These are phyloP conservation scores for Pezicula carpinea DNA, from an alignment of 2,329 filamentous ascomycete genomes.

Conservation along the genomic window DNA sequence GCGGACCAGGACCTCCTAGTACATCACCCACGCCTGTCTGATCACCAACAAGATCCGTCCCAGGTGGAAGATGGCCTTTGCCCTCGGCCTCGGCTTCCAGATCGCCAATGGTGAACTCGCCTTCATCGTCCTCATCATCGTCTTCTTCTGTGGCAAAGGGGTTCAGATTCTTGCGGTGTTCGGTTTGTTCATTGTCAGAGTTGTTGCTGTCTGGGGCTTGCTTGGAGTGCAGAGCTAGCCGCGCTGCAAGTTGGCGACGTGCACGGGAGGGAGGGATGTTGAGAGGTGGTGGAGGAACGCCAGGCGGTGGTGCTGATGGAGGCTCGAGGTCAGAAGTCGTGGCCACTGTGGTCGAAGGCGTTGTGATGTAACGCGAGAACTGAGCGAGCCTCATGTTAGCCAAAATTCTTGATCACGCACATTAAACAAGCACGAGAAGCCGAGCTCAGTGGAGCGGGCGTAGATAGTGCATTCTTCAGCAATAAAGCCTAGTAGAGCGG, in stretches of 20 bases:
- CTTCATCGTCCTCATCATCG: conserved; percentile 21
- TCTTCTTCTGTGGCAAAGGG: conserved; percentile 28
- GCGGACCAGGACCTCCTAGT: not conserved
- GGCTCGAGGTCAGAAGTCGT: conserved; percentile 40
- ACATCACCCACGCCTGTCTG: conserved; percentile 7
- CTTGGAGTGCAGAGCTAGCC: conserved; percentile 72
- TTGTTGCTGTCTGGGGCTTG: conserved; percentile 31
- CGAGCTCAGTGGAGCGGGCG: conserved; percentile 13
- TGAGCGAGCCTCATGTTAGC: conserved; percentile 18
- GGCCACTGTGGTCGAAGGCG: conserved; percentile 26
- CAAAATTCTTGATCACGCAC: conserved; percentile 5
- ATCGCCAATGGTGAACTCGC: conserved; percentile 25
- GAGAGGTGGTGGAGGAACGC: conserved; percentile 65
- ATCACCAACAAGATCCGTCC: conserved; percentile 9
- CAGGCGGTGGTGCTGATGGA: conserved; percentile 54
- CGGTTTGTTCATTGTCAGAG: conserved; percentile 18
- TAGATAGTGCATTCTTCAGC: conserved; percentile 9
- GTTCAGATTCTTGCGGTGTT: conserved; percentile 21
- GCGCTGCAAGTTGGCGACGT: conserved; percentile 82
- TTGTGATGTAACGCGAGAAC: conserved; percentile 31
- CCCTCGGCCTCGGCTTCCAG: conserved; percentile 24
- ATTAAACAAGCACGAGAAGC: conserved; percentile 9
- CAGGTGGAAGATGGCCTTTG: conserved; percentile 13
- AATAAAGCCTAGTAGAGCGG: conserved; percentile 16
- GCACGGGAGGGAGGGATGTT: conserved; percentile 85